Percentiles rank a stretch among this genome's conserved stretches.
Evolutionary conservation across 1,284 basidiomycete species (phyloP).

Genomic region (Vanrija humicola): DNA sequence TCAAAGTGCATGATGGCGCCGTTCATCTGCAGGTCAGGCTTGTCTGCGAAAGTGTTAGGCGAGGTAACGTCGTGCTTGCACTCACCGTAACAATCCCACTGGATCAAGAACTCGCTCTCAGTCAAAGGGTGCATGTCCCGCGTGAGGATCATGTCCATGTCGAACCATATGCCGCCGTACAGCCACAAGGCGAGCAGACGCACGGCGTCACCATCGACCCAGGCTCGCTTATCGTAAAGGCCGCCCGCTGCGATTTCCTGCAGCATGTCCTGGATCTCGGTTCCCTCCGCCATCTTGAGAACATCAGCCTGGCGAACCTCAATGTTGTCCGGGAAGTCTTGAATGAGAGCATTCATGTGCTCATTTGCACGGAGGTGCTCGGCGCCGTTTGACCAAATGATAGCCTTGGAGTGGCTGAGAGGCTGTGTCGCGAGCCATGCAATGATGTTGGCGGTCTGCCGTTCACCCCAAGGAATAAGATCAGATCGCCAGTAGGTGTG

Average conservation of each 20-base stretch:
- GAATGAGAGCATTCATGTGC: slow-evolving; percentile 61
- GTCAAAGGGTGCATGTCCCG: slow-evolving; percentile 73
- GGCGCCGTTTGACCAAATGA: slow-evolving; percentile 85
- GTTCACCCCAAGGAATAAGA: slow-evolving; percentile 66
- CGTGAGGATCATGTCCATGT: slow-evolving; percentile 89
- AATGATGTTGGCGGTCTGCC: slow-evolving; percentile 82
- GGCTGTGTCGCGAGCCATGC: slow-evolving; percentile 89
- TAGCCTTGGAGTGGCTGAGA: slow-evolving; percentile 58
- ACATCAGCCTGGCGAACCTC: slow-evolving; percentile 66
- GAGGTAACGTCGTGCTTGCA: slow-evolving; percentile 5
- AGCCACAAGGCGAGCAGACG: slow-evolving; percentile 81
- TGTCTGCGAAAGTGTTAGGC: slow-evolving; percentile 55
- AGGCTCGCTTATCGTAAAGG: slow-evolving; percentile 65
- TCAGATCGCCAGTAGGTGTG: slow-evolving; percentile 90
- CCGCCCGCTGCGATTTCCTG: slow-evolving; percentile 41
- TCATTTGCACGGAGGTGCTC: slow-evolving; percentile 54
- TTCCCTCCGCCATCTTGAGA: slow-evolving; percentile 63
- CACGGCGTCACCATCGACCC: slow-evolving; percentile 89
- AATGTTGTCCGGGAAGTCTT: slow-evolving; percentile 65
- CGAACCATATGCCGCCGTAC: slow-evolving; percentile 86
- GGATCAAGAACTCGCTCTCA: slow-evolving; percentile 89
- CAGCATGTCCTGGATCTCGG: slow-evolving; percentile 60
- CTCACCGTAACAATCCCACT: slow-evolving; percentile 94
- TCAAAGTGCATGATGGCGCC: slow-evolving; percentile 90
- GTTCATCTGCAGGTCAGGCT: slow-evolving; percentile 79